Conservation (phyloP, 2,329 filamentous ascomycete genomes). For the Pseudodiploospora longispora region DNA sequence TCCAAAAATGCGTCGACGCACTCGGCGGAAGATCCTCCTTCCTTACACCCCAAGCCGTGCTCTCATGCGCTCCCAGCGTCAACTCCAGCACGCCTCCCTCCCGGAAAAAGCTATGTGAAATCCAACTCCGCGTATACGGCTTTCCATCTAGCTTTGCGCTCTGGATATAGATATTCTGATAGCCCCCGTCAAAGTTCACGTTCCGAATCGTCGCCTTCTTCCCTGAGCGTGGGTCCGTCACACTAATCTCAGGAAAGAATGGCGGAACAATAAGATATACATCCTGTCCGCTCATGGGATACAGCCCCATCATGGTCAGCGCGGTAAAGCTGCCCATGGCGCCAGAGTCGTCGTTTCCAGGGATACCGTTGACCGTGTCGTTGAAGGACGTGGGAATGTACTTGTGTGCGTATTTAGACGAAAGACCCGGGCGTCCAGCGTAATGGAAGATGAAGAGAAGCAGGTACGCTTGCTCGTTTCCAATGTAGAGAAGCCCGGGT, state of each 20-base stretch:
- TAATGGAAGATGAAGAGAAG: slow-evolving; percentile 55
- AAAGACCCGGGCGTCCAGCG: slow-evolving; percentile 52
- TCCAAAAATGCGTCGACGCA: slow-evolving; percentile 17
- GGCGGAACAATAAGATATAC: slow-evolving; percentile 45
- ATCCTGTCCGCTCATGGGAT: slow-evolving; percentile 45
- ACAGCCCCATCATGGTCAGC: slow-evolving; percentile 44
- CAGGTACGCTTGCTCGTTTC: slow-evolving; percentile 50
- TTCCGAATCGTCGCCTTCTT: slow-evolving; percentile 22
- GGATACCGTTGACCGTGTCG: slow-evolving; percentile 49
- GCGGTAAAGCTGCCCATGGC: slow-evolving; percentile 47
- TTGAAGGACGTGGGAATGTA: slow-evolving; percentile 66
- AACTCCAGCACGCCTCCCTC: slow-evolving; percentile 51
- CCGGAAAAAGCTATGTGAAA: slow-evolving; percentile 51
- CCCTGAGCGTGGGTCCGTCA: slow-evolving; percentile 21
- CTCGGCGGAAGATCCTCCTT: slow-evolving; percentile 14
- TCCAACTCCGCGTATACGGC: slow-evolving; percentile 49
- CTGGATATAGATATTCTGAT: slow-evolving; percentile 50
- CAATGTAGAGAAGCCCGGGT: slow-evolving; percentile 56
- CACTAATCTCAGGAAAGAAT: slow-evolving; percentile 39
- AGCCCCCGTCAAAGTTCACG: slow-evolving; percentile 31
- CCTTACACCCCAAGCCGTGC: slow-evolving; percentile 17
- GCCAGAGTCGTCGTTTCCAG: slow-evolving; percentile 45
- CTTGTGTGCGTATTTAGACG: slow-evolving; percentile 45
- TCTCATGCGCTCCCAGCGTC: slow-evolving; percentile 43
- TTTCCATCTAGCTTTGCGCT: slow-evolving; percentile 47